Evolutionary conservation across 805 yeast genomes (phyloP), one percentile per base, ranked within the genome.

Genomic region (Yamadazyma akitaensis): DNA sequence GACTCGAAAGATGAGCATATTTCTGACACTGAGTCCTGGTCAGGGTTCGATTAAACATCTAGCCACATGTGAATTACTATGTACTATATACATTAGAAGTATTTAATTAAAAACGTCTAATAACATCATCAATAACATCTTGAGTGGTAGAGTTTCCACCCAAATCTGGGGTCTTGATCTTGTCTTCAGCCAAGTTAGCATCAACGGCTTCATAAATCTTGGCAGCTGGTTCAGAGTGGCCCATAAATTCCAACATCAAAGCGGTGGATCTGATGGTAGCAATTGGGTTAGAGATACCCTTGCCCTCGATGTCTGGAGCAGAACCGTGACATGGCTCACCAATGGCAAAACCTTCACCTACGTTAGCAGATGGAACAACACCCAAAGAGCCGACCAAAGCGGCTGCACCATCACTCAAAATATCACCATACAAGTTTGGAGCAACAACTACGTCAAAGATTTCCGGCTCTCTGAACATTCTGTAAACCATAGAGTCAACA

Each of bases 271-370:
- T 85, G 65, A 94, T 92, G 43, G 99, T 94, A 47, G 99, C 99
- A 61, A 94, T 84, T 55, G 99, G 99, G 79, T 92, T 92, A 44
- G 97, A 80, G 59, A 89, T 88, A 60, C 94, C 94, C 69, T 79
- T 84, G 59, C 99, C 99, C 65, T 91, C 96, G 56, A 94, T 94
- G 68, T 94, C 99, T 47, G 99, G 99, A 46, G 99, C 99, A 47
- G 96, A 88, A 51, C 99, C 99, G 72, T 94, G 99, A 65, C 97
- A 91, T 64, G 99, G 99, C 74, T 94, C 99, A 66, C 99, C 99
- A 64, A 94, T 89, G 53, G 95, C 97, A 64, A 94, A 92, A 65
- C 77, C 72, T 64, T 90, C 96, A 61, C 99, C 99, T 53, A 94
- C 99, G 63, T 94, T 94, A 51, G 98, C 98, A 45, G 96, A 85